Base-by-base conservation (phyloP, 768 basidiomycete genomes). In the Crassisporium funariophilum region DNA sequence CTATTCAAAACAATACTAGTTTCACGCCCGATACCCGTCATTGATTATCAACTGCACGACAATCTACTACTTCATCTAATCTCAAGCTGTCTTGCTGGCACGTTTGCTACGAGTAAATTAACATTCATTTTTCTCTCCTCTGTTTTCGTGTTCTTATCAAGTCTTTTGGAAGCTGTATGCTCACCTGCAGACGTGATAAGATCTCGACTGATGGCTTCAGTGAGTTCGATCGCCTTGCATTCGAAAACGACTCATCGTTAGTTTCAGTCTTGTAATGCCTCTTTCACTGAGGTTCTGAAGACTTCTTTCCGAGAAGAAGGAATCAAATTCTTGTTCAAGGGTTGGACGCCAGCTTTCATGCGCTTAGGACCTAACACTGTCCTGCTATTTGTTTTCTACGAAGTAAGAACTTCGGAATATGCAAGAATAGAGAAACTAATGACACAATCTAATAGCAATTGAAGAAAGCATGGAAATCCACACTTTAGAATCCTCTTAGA, bases 271-370 rank as follows among this genome's bases (percentile, higher is more conserved):
- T 74, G 72, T 33, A 71, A 74, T 4, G 64, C 72, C 2, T 72
- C 68, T 13, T 69, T 81, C 3, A 34, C 79, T 16, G 72, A 78
- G 44, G 73, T 90, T 21, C 63, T 90, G 10, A 69, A 65, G 21
- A 72, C 64, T 34, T 88, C 88, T 4, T 66, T 90, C 25, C 77
- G 76, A 31, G 74, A 84, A 56, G 91, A 93, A 71, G 91, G 91
- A 0, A 75, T 81, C 8, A 72, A 74, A 49, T 91, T 92, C 62
- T 70, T 92, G 44, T 88, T 93, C 67, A 91, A 88, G 63, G 91
- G 91, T 24, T 93, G 91, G 91, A 88, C 88, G 13, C 91, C 91
- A 2, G 87, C 91, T 6, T 93, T 91, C 67, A 81, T 87, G 55
- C 83, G 91, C 38, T 68, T 93, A 34, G 89, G 85, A 21, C 90